Evolutionary conservation across 2,329 filamentous ascomycete genomes (phyloP), one percentile per base, ranked within the genome.

Genomic region (Colletotrichum sp.): DNA sequence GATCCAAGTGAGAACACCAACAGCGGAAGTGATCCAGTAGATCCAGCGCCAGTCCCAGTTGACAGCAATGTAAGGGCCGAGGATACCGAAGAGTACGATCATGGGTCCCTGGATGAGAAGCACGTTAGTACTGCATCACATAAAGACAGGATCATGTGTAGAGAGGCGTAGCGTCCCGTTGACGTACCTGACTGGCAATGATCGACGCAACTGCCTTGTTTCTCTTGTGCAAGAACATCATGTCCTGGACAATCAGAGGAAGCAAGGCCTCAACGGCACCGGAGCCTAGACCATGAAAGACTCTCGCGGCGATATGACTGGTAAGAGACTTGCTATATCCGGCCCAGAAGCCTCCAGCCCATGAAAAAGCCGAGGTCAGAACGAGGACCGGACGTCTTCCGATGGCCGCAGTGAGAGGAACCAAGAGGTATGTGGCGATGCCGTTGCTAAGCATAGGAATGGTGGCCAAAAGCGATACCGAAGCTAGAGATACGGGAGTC

Each of bases 141-240:
- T 15, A 6, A 57, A 5, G 10, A 24, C 49, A 55, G 10, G 3
- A 5, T 26, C 52, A 57, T 57, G 21, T 57, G 0, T 2, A n/a
- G 5, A 44, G 18, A 44, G 39, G 18, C 39, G 3, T 44, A 44
- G 39, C 39, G 39, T 4, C 2, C 21, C 26, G 1, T 15, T 57
- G 3, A 21, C 57, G 18, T 28, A 62, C 59, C 78, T 78, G 78
- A 39, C 79, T 80, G 6, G 80, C 76, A 62, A 82, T 76, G 24
- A 84, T 77, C 6, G 79, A 76, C 9, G 83, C 81, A 63, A 84
- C 79, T 3, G 80, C 83, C 65, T 78, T 78, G 75, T 82, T 83
- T 15, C 84, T 80, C 79, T 85, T 79, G 68, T 85, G 84, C 24
- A 84, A 79, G 28, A 85, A 85, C 28, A 84, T 80, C 39, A 85